Conservation (phyloP, 495 filamentous ascomycete genomes). For the Neurospora sp. region DNA sequence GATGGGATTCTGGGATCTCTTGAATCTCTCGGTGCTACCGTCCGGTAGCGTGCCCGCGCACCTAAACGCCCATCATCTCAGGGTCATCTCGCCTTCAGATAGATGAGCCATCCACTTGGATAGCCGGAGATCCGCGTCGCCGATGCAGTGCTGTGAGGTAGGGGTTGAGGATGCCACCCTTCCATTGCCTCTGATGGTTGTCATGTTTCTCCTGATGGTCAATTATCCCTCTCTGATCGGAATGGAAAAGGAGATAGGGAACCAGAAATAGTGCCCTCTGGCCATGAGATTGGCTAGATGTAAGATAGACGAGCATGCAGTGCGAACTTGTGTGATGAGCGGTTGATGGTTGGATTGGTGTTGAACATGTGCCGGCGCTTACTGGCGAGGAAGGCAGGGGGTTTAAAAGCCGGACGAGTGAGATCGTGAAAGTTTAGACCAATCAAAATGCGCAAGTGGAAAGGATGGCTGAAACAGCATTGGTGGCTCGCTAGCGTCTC, state of each 20-base stretch:
- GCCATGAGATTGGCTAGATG: background rate
- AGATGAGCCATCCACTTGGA: background rate
- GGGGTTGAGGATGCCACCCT: background rate
- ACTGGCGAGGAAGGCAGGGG: background rate
- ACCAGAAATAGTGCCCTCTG: background rate
- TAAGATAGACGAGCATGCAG: background rate
- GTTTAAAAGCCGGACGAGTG: background rate
- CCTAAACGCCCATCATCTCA: background rate
- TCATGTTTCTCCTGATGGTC: background rate
- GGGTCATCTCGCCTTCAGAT: background rate
- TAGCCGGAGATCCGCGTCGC: background rate
- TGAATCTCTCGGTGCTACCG: background rate
- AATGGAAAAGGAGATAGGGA: background rate
- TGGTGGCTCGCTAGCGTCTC: background rate
- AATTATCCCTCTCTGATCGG: background rate
- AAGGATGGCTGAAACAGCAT: background rate
- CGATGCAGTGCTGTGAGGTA: background rate
- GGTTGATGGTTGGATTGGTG: background rate
- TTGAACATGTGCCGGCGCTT: background rate
- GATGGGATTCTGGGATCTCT: background rate
- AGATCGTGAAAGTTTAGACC: background rate
- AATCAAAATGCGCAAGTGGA: background rate
- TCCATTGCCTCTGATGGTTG: background rate
- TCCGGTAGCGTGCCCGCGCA: background rate
- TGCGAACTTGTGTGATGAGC: background rate